phyloP scores from a whole-genome alignment of 176 grass and related monocot species.

The Carex kokanica region DNA sequence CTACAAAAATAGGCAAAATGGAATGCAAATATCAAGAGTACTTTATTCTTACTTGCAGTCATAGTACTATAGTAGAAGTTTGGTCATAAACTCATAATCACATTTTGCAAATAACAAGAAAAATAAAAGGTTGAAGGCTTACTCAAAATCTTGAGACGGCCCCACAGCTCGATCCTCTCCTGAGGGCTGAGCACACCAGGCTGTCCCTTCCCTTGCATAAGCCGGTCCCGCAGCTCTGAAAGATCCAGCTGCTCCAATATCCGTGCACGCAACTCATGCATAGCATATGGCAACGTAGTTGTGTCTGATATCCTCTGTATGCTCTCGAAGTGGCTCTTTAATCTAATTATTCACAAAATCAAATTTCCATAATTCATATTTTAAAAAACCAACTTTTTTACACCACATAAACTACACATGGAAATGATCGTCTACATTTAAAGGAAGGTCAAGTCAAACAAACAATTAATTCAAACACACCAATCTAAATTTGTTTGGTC shows the following conservation, averaged over 20 bases:
- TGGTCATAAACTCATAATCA: neutral
- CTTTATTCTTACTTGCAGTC: neutral
- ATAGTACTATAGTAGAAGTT: neutral
- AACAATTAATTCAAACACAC: neutral
- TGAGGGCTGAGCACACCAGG: conserved; percentile 40
- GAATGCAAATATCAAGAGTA: neutral
- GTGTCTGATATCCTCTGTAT: conserved; percentile 36
- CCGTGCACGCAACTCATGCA: conserved; percentile 68
- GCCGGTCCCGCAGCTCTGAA: conserved; percentile 62
- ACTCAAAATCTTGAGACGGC: conserved; percentile 84
- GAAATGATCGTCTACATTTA: neutral
- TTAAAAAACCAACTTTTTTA: neutral
- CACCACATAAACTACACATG: neutral
- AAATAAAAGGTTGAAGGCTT: conserved; percentile 17
- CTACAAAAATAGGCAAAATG: neutral
- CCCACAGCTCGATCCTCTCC: conserved; percentile 83
- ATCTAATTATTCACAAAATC: neutral
- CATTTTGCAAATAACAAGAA: conserved; percentile 13
- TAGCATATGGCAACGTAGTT: conserved; percentile 75
- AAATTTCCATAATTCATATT: neutral
- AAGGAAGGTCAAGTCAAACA: neutral
- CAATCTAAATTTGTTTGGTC: neutral
- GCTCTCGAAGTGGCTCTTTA: conserved; percentile 27
- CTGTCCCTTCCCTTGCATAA: conserved; percentile 73
- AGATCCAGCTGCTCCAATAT: conserved; percentile 67